Evolutionary conservation across 352 stramenopile species (phyloP), one percentile per base, ranked within the genome.

Genomic region (Phytophthora constricta): DNA sequence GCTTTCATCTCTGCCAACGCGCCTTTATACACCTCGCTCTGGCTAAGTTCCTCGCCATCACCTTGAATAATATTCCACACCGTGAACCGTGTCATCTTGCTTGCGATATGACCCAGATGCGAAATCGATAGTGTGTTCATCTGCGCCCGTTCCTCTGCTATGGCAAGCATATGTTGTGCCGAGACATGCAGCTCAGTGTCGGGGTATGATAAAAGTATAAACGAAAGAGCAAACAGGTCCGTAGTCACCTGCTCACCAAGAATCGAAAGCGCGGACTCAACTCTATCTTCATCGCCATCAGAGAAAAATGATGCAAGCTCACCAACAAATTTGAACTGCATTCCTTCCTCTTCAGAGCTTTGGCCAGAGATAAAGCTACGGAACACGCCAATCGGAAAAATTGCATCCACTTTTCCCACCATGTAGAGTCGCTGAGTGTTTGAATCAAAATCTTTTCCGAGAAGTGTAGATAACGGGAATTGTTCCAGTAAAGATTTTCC

Each of bases 151-250:
- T 80, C 63, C 62, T 92, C 78, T 20, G 81, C 83, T 19, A 86
- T 26, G 1, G 63, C 59, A 27, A 89, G 52, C 76, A 91, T 87
- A 4, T 56, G 49, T n/a, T 69, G 45, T 25, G 58, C 85, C 1
- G 88, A 41, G 20, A 70, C 56, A 39, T 87, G 75, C n/a, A 83
- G 47, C 42, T 43, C 47, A 10, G 64, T 60, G 28, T 80, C 63
- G 22, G 68, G 65, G 53, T 69, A 55, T 1, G 46, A 61, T 37
- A 65, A 55, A 17, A 80, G 57, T n/a, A 90, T 74, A 23, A 92
- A 93, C 5, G 84, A 86, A 22, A 91, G 72, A 4, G 84, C 86
- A 61, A 93, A 87, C 26, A 92, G 59, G 58, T 93, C 86, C 1
- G 83, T 89, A 7, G 77, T 89, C 14, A 94, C 37, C 45, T 93